Evolutionary conservation across 805 yeast species (phyloP).

Genomic region (Barnettozyma vustinii): DNA sequence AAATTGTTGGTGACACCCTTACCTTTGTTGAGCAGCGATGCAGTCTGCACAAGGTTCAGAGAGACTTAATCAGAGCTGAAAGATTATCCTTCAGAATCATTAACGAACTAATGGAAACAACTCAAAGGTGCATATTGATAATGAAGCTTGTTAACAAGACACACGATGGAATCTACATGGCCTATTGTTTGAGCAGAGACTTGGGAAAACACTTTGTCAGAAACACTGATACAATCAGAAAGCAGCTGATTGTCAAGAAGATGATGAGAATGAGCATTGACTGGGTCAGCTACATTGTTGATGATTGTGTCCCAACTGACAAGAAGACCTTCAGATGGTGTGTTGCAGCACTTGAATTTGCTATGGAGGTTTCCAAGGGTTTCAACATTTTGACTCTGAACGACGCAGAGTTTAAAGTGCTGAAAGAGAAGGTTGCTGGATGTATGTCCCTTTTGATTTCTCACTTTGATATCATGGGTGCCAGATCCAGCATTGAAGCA

Average conservation of each 20-base stretch:
- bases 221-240: constrained; percentile 56
- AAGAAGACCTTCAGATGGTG: constrained; percentile 93
- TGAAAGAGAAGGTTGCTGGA: constrained; percentile 83
- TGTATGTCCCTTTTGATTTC: constrained; percentile 91
- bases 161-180: constrained; percentile 71
- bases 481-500: constrained; percentile 60
- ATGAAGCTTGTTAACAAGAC: constrained; percentile 58
- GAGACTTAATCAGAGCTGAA: constrained; percentile 61
- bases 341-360: constrained; percentile 91
- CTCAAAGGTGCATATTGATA: constrained; percentile 40
- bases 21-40: constrained; percentile 59
- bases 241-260: constrained; percentile 63
- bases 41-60: constrained; percentile 66
- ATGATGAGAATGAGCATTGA: constrained; percentile 74
- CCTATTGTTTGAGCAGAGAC: constrained; percentile 76
- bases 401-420: constrained; percentile 64
- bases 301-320: constrained; percentile 92
- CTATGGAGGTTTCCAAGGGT: constrained; percentile 90
- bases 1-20: constrained; percentile 49
- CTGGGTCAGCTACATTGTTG: constrained; percentile 91
- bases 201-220: constrained; percentile 68
- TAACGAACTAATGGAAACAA: constrained; percentile 57
- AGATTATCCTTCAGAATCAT: constrained; percentile 65
- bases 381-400: constrained; percentile 78
- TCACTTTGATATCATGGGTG: constrained; percentile 98